Percentiles rank a stretch among this genome's conserved stretches.
These are phyloP conservation scores for Xylaria hypoxylon DNA, from an alignment of 2,329 filamentous ascomycete genomes.

Conservation along the genomic window DNA sequence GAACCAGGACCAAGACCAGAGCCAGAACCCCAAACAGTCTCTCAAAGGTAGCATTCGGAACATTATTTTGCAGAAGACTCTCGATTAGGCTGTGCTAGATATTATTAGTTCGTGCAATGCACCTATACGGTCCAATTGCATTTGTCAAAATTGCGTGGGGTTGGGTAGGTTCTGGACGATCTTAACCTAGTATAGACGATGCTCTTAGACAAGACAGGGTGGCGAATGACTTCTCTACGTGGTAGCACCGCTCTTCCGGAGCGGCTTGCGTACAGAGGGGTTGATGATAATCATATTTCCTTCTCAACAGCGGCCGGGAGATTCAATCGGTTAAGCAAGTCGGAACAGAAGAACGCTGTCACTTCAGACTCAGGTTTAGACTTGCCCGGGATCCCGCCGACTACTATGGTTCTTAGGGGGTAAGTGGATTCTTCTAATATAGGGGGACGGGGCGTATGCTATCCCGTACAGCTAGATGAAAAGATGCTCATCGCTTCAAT, in stretches of 20 bases:
- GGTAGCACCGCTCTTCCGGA: constrained; percentile 17
- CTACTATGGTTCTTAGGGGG: constrained; percentile 36
- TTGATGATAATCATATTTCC: constrained; percentile 23
- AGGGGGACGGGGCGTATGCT: neutral
- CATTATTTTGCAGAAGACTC: constrained; percentile 13
- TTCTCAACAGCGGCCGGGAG: constrained; percentile 14
- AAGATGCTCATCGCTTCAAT: constrained; percentile 7
- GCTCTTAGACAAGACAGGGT: constrained; percentile 27
- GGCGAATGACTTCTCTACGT: constrained; percentile 17
- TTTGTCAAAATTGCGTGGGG: constrained; percentile 32
- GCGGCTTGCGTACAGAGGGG: constrained; percentile 27
- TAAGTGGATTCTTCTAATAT: constrained; percentile 15
- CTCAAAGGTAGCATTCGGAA: constrained; percentile 3
- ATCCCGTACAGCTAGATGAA: neutral
- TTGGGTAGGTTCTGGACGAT: constrained; percentile 27
- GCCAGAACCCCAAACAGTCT: too few species aligned
- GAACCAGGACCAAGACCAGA: too few species aligned
- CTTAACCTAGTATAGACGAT: constrained; percentile 32
- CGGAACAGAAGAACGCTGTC: neutral
- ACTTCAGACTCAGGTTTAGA: neutral
- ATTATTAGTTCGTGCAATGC: constrained; percentile 18
- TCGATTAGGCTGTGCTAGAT: constrained; percentile 15
- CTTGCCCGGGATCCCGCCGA: neutral
- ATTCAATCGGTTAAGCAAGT: constrained; percentile 5
- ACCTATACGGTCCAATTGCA: constrained; percentile 20